Percentiles rank a stretch among this genome's conserved stretches.
Conservation (phyloP, 169 alveolate species). For the Plasmodium malariae region DNA sequence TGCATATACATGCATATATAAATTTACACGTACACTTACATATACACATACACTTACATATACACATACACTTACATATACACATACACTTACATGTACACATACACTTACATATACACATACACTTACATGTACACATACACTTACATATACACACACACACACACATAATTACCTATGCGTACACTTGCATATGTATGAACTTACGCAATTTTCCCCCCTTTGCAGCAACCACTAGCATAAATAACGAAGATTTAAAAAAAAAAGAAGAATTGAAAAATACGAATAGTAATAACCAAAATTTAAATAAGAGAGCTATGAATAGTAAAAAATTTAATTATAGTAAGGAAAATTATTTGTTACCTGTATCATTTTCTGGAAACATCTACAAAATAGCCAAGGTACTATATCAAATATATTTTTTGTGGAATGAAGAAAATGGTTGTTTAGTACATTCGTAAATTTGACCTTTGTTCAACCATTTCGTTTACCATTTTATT, state of each 20-base stretch:
- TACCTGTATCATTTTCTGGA: slow-evolving; percentile 14
- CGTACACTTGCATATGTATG: background rate
- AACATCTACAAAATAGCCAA: slow-evolving; percentile 40
- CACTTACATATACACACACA: background rate
- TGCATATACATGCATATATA: too few relatives aligned
- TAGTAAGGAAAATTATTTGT: background rate
- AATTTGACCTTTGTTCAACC: too few relatives aligned
- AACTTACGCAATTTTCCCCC: background rate
- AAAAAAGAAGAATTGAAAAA: slow-evolving; percentile 2
- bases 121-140: too few relatives aligned
- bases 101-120: background rate
- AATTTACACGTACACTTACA: too few relatives aligned
- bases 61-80: background rate
- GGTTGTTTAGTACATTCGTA: too few relatives aligned
- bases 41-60: background rate
- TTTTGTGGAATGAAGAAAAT: too few relatives aligned
- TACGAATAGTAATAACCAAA: background rate
- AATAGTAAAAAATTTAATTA: background rate
- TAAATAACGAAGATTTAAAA: background rate
- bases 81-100: background rate
- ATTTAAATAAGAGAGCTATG: background rate
- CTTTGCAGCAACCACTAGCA: background rate
- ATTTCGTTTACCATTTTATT: too few relatives aligned
- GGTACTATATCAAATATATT: slow-evolving; percentile 13
- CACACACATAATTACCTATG: background rate